Evolutionary conservation across 306 rosid species (phyloP).

Genomic region (Quercus ilex): DNA sequence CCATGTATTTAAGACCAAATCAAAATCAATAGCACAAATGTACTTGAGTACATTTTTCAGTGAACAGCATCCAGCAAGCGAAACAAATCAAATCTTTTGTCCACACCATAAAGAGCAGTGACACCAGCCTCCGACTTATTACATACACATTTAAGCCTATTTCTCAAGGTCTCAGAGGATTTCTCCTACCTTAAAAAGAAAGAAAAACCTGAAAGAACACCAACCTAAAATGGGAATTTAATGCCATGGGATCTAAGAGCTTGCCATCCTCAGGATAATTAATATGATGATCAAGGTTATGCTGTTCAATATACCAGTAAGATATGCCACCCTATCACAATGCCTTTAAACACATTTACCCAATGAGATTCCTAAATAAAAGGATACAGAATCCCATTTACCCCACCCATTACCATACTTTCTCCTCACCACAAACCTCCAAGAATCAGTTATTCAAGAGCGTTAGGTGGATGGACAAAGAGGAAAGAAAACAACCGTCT

Average conservation of each 20-base stretch:
- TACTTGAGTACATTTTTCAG: background rate
- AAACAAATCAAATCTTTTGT: slow-evolving; percentile 5
- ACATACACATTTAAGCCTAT: background rate
- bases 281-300: background rate
- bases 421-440: background rate
- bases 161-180: background rate
- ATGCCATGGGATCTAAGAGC: background rate
- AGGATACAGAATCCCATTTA: background rate
- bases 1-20: too few species aligned
- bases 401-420: background rate
- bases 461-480: background rate
- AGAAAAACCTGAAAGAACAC: background rate
- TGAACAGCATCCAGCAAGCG: slow-evolving; percentile 5
- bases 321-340: background rate
- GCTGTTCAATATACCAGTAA: background rate
- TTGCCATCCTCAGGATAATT: background rate
- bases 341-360: background rate
- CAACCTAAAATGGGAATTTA: background rate
- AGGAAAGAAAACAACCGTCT: background rate
- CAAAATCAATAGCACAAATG: slow-evolving; percentile 5
- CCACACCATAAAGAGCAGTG: slow-evolving; percentile 2
- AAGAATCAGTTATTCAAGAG: background rate
- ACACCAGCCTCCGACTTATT: background rate
- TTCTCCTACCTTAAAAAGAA: background rate
- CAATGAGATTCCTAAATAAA: background rate